Percentiles rank a stretch among this genome's conserved stretches.
Conservation (phyloP, 164 flowering plant species). For the Piper betle region DNA sequence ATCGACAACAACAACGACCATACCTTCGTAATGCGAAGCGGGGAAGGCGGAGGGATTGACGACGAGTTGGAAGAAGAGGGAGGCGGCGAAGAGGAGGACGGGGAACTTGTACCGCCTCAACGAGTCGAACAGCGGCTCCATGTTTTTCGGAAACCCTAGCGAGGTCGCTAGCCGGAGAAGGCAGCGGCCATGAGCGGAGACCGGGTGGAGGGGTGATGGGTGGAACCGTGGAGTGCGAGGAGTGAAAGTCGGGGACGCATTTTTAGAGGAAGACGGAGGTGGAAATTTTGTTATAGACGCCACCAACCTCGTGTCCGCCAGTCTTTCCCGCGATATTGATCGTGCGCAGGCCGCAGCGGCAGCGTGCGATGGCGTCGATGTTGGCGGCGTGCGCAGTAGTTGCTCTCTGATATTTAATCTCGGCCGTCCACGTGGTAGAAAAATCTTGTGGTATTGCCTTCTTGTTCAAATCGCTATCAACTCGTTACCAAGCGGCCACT, state of each 20-base stretch:
- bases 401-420: too few relatives aligned
- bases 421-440: too few relatives aligned
- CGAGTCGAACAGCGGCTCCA: slow-evolving; percentile 6
- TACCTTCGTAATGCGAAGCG: slow-evolving; percentile 73
- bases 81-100: slow-evolving; percentile 31
- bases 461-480: too few relatives aligned
- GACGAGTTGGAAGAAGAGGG: slow-evolving; percentile 53
- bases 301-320: too few relatives aligned
- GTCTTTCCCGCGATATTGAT: too few relatives aligned
- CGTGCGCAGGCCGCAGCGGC: too few relatives aligned
- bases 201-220: background rate
- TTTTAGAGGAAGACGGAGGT: too few relatives aligned
- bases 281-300: too few relatives aligned
- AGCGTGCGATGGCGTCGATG: too few relatives aligned
- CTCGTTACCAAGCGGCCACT: too few relatives aligned
- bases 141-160: background rate
- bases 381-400: too few relatives aligned
- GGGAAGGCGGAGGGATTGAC: slow-evolving; percentile 58
- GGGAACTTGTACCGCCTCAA: slow-evolving; percentile 51
- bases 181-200: background rate
- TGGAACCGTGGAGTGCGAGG: background rate
- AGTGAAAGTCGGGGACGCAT: background rate
- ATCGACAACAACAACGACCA: background rate
- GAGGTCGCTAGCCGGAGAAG: background rate
- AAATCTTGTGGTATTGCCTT: too few relatives aligned